Evolutionary conservation across 2,329 filamentous ascomycete genomes (phyloP), one percentile per base, ranked within the genome.

Genomic region (Penicillium italicum): DNA sequence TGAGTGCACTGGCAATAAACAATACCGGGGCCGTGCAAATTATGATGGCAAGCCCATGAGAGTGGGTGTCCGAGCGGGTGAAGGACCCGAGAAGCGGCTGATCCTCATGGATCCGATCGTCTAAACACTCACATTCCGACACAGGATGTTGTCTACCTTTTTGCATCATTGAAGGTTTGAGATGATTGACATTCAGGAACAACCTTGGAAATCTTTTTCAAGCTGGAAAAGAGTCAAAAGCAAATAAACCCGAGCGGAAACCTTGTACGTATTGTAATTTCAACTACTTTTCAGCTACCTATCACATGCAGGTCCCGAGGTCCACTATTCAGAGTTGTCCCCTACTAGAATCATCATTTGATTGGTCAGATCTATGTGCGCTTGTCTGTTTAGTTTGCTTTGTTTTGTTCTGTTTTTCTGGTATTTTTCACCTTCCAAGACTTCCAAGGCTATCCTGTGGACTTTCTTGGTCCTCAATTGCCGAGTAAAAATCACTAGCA

Each of bases 71-170:
- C 2, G 50, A 18, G 42, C 44, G 26, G n/a, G n/a, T 16, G 44
- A 9, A n/a, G 30, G 30, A n/a, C 3, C 31, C 26, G 5, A 55
- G 40, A 11, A 55, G 52, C 38, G 52, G 52, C 18, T 55, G 52
- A 50, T 51, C 45, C n/a, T 54, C 53, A 20, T 40, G 16, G 31
- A 34, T 30, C 41, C 11, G 26, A 22, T 44, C 52, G 7, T 36
- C 40, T 24, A 47, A 28, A 41, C 26, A 22, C 11, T 40, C 34
- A 38, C 18, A 24, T 16, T 40, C 30, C 1, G 28, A 16, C 28
- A 34, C 33, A 1, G 24, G 18, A 41, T 16, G 3, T 5, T 18
- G 26, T 33, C 28, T 28, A 2, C 10, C 37, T 11, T 44, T 20
- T 16, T 11, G 49, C 30, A 45, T 26, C 16, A 5, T 46, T 45